These are phyloP conservation scores for Xylaria sp. DNA, from an alignment of 2,329 filamentous ascomycete species.

Conservation along the genomic window DNA sequence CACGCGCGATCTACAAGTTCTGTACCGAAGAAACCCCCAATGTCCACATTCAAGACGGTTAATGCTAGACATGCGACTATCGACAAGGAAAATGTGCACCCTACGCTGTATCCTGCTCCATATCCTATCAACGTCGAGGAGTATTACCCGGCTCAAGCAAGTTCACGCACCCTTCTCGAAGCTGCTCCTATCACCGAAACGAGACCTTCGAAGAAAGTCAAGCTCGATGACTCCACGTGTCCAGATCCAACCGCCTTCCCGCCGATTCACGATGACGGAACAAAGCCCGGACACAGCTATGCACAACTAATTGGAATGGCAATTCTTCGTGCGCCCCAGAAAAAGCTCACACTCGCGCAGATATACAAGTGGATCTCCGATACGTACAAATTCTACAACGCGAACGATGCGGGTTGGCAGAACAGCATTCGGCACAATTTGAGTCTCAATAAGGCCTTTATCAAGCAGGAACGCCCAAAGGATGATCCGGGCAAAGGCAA, in stretches of 20 bases:
- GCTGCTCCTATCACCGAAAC: constrained; percentile 67
- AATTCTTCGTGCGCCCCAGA: constrained; percentile 77
- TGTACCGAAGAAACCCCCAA: constrained; percentile 59
- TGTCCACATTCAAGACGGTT: constrained; percentile 55
- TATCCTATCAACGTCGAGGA: constrained; percentile 48
- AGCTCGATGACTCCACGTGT: constrained; percentile 51
- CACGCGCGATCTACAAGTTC: constrained; percentile 58
- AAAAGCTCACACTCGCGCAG: constrained; percentile 81
- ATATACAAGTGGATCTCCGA: constrained; percentile 99
- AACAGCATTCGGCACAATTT: constrained; percentile 99
- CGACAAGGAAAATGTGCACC: constrained; percentile 55
- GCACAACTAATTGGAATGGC: constrained; percentile 95
- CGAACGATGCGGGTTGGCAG: constrained; percentile 87
- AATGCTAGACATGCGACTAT: constrained; percentile 38
- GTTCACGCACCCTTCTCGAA: constrained; percentile 64
- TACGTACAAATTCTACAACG: constrained; percentile 81
- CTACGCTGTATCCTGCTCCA: constrained; percentile 45
- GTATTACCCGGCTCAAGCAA: constrained; percentile 48
- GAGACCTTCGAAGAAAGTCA: constrained; percentile 62
- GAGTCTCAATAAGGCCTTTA: constrained; percentile 92
- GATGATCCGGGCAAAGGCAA: constrained; percentile 96
- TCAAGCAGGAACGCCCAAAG: constrained; percentile 92
- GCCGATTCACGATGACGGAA: constrained; percentile 73
- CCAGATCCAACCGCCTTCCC: constrained; percentile 78
- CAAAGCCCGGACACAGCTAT: constrained; percentile 88